Conservation (phyloP, 2,329 filamentous ascomycete genomes). For the Monilinia fructigena region DNA sequence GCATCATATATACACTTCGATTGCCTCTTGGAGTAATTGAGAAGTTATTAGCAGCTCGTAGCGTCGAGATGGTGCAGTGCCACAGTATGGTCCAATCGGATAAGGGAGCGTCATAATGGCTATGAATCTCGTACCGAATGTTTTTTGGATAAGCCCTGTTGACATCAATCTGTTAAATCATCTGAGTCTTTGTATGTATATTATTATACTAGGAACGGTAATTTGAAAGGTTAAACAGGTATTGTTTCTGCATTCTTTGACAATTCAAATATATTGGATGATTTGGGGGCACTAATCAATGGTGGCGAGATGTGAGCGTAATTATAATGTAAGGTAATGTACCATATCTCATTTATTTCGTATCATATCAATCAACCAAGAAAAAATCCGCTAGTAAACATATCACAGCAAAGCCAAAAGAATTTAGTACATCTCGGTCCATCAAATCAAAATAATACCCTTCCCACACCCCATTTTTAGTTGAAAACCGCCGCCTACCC, state of each 20-base stretch:
- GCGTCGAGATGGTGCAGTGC: not conserved
- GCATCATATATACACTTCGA: no score
- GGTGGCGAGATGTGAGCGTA: not conserved
- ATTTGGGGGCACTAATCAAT: not conserved
- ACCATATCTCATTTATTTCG: conserved; percentile 8
- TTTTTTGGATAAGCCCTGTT: no score
- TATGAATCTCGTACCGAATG: no score
- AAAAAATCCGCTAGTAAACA: conserved; percentile 9
- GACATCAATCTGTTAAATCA: no score
- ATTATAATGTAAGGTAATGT: not conserved
- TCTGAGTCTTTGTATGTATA: no score
- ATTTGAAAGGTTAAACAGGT: no score
- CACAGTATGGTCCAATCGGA: not conserved
- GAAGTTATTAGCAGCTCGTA: conserved; percentile 1
- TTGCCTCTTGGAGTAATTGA: not conserved
- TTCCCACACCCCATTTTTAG: not conserved
- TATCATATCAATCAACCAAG: conserved; percentile 2
- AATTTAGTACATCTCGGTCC: not conserved
- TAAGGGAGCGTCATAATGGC: no score
- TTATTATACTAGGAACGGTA: no score
- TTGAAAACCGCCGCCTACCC: not conserved
- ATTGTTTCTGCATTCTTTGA: not conserved
- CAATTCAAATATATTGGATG: not conserved
- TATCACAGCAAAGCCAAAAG: not conserved
- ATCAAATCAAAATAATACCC: not conserved